A percentile compares a stretch with the other conserved stretches of the same genome.
Conservation (phyloP, 2,329 filamentous ascomycete genomes). For the Fusarium incarnatum region DNA sequence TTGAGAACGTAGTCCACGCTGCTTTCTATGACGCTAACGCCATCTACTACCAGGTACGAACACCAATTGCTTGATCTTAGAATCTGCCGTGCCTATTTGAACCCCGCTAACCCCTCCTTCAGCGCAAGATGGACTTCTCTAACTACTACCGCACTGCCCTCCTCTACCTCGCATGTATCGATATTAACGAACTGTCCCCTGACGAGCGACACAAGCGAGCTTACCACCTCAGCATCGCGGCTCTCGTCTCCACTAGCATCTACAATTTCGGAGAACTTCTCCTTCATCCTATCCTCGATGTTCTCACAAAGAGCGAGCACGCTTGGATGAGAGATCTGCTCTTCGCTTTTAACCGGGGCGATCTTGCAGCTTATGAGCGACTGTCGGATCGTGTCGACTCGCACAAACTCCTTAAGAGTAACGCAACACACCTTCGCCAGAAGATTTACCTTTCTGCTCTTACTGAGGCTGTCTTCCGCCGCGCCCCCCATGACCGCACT, state of each 20-base stretch:
- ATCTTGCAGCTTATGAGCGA: constrained; percentile 86
- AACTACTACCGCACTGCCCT: constrained; percentile 98
- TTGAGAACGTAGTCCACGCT: constrained; percentile 95
- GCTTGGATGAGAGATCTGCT: constrained; percentile 95
- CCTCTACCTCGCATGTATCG: constrained; percentile 96
- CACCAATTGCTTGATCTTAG: neutral
- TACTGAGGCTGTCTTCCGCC: constrained; percentile 95
- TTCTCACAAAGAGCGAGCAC: constrained; percentile 75
- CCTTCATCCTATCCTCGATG: constrained; percentile 93
- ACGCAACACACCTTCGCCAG: constrained; percentile 88
- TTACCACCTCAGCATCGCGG: constrained; percentile 92
- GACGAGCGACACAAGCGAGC: constrained; percentile 84
- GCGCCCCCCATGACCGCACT: constrained; percentile 92
- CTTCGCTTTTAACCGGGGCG: constrained; percentile 96
- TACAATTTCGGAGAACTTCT: constrained; percentile 99
- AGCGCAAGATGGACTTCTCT: constrained; percentile 88
- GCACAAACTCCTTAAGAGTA: constrained; percentile 81
- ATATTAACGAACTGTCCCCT: constrained; percentile 78
- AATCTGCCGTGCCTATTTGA: neutral
- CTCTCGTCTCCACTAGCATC: constrained; percentile 92
- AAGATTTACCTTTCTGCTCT: constrained; percentile 98
- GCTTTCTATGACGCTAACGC: constrained; percentile 96
- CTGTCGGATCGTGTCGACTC: constrained; percentile 84
- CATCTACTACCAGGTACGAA: constrained; percentile 83
- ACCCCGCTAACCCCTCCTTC: constrained; percentile 52